Base-by-base conservation (phyloP, 257 asterid genomes). In the Echites panduratus region DNA sequence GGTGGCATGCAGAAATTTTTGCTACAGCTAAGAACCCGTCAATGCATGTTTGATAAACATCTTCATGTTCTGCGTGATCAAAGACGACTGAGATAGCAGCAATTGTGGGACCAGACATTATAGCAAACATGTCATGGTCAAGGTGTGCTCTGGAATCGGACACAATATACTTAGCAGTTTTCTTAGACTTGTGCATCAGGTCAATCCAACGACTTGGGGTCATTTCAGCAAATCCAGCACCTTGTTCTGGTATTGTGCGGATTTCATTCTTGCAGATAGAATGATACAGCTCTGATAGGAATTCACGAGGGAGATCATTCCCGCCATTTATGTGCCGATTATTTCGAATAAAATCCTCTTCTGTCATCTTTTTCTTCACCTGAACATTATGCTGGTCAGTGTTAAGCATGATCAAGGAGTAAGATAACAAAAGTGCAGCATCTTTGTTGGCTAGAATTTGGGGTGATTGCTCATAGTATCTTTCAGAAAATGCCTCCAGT, bases 81-180 rank as follows among this genome's bases (percentile, higher is more conserved):
- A 91, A 93, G 50, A 93, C 98, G 58, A 93, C 97, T 35, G 98
- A 93, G 76, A 93, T 87, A 52, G 98, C 98, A 76, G 98, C 98
- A 83, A 93, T 89, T 48, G 97, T 93, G 24, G 98, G 98, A 70
- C 98, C 98, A 17, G 98, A 93, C 96, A 93, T 88, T 79, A 89
- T 91, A 29, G 98, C 97, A 81, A 93, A 93, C 97, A 93, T 89
- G 86, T 93, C 96, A 71, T 89, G 97, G 84, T 93, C 98, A 74
- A 91, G 96, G 83, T 88, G 80, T 71, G 98, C 87, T 80, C 89
- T 87, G 48, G 96, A 89, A 85, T 89, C 97, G 48, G 96, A 82
- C 70, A 88, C 85, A 48, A 89, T 87, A 78, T 88, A 91, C 5
- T 89, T 96, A 77, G 96, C 84, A 70, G 84, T 89, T 78, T 87